Base-by-base conservation (phyloP, 331 rosid species). In the Ulmus americana region DNA sequence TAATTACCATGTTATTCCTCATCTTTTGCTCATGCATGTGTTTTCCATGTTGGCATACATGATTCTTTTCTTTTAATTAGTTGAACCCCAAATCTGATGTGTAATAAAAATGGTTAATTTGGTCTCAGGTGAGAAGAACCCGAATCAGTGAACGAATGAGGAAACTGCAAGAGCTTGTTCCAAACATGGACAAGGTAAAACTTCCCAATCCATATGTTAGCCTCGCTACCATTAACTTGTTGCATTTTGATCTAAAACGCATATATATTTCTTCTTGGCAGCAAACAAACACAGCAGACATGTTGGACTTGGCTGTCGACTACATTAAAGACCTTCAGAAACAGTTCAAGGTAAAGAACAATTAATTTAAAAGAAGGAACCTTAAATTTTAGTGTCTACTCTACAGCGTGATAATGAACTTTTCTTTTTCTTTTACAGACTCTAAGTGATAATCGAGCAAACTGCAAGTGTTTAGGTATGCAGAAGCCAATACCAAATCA, bases 211-310 rank as follows among this genome's bases (percentile, higher is more conserved):
- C 45, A 49, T 42, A 65, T 20, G 40, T 61, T 69, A 4, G 6
- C 51, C 42, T 39, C 15, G 0, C 0, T 28, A 1, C 39, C 12
- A 28, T 14, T 40, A 8, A 22, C 1, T 20, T 35, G 2, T 68
- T 43, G 51, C 18, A 42, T 65, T 46, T 45, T 61, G 8, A 48
- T 40, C 45, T 50, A 51, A 46, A 69, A 58, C 38, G 65, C 42
- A 55, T 65, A 45, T 28, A 14, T 38, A 4, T 71, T 10, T 49
- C 51, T 50, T 73, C 45, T 70, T 72, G 66, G 57, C 88, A 92
- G 98, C 98, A 92, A 92, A 87, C 95, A 8, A 87, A 87, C 89
- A 92, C 97, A n/a, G 85, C 97, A 28, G 98, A 92, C 67, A 92
- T 92, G 98, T 72, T 92, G 73, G 98, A 92, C 64, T 74, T 92